Percentiles rank a stretch among this genome's conserved stretches.
phyloP scores from a whole-genome alignment of 495 filamentous ascomycete species.

The Aspergillus campestris region DNA sequence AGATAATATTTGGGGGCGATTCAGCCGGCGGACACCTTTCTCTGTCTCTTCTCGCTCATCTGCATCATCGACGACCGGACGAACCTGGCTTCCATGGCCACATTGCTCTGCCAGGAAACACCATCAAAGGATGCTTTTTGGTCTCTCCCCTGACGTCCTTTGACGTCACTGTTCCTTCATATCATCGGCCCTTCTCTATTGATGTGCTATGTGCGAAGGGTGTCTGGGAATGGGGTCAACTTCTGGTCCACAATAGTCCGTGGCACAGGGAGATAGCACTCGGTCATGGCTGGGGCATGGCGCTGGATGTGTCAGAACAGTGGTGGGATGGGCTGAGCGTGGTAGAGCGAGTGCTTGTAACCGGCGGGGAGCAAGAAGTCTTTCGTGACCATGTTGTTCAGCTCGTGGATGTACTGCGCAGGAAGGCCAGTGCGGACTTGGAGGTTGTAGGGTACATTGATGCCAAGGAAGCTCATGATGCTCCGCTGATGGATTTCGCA shows the following conservation, averaged over 20 bases:
- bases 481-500: constrained; percentile 18
- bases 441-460: constrained; percentile 7
- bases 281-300: constrained; percentile 17
- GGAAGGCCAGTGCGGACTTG: constrained; percentile 2
- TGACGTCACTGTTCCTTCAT: constrained; percentile 10
- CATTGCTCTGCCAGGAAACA: not conserved
- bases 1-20: constrained; percentile 18
- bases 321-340: constrained; percentile 14
- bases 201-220: constrained; percentile 12
- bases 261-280: constrained; percentile 14
- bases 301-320: constrained; percentile 13
- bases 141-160: constrained; percentile 18
- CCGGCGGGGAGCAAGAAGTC: constrained; percentile 14
- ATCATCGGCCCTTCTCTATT: constrained; percentile 6
- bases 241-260: constrained; percentile 10
- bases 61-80: constrained; percentile 4
- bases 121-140: constrained; percentile 16
- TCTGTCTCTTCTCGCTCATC: constrained; percentile 12
- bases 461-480: constrained; percentile 18
- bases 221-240: constrained; percentile 8
- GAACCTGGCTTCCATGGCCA: not conserved
- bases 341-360: constrained; percentile 14
- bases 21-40: constrained; percentile 19
- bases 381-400: constrained; percentile 16
- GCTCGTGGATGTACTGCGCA: constrained; percentile 7